phyloP scores from a whole-genome alignment of 768 basidiomycete genomes.

The Psilocybe cyanescens region DNA sequence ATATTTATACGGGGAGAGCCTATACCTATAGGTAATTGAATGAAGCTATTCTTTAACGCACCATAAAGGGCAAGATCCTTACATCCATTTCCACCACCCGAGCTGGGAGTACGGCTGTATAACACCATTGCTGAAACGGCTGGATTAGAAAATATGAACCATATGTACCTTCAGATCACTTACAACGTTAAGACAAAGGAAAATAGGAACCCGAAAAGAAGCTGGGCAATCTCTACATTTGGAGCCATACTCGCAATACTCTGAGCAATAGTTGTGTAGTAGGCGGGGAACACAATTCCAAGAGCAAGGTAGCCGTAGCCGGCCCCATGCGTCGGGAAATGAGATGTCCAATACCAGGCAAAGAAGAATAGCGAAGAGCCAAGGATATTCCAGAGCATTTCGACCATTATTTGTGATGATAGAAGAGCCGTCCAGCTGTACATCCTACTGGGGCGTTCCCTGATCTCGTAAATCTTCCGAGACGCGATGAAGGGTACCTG shows the following conservation, averaged over 20 bases:
- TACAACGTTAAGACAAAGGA: not conserved
- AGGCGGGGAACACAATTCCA: slow-evolving; percentile 52
- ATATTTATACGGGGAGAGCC: slow-evolving; percentile 50
- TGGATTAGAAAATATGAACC: not conserved
- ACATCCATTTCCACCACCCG: slow-evolving; percentile 71
- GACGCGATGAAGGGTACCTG: slow-evolving; percentile 60
- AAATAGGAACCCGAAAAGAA: slow-evolving; percentile 1
- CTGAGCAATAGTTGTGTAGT: slow-evolving; percentile 1
- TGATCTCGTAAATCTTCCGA: slow-evolving; percentile 62
- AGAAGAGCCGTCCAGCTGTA: slow-evolving; percentile 66
- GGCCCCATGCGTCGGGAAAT: slow-evolving; percentile 52
- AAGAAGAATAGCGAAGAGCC: slow-evolving; percentile 62
- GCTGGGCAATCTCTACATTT: not conserved
- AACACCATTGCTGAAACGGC: not conserved
- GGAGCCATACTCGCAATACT: slow-evolving; percentile 1
- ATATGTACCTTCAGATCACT: not conserved
- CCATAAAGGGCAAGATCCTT: not conserved
- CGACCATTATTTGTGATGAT: slow-evolving; percentile 56
- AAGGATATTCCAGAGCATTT: slow-evolving; percentile 64
- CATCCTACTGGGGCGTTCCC: slow-evolving; percentile 67
- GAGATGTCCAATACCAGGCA: slow-evolving; percentile 74
- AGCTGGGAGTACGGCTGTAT: slow-evolving; percentile 58
- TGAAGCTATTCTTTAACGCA: no score
- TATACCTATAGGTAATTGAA: slow-evolving; percentile 37
- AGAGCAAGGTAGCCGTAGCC: slow-evolving; percentile 60